Evolutionary conservation across 1,284 basidiomycete species (phyloP), one percentile per base, ranked within the genome.

Genomic region (Melampsora larici-populina): DNA sequence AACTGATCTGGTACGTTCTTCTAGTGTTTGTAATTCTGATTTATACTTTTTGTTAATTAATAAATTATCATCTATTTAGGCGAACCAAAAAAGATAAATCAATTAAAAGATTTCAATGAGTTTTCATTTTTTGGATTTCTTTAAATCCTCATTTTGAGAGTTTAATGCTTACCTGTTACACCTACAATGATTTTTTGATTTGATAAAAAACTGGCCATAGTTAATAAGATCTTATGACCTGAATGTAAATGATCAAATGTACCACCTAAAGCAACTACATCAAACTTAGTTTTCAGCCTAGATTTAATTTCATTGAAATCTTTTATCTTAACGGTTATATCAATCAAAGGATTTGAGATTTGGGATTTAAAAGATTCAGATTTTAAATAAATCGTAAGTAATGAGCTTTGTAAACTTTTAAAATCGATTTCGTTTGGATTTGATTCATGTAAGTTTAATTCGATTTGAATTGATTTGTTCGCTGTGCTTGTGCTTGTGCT

Each of bases 241-340:
- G 94, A 90, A 83, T 99, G 96, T 21, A 99, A 88, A 83, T 99
- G 97, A 84, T 99, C 96, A 83, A 99, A 99, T 0, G 96, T 99
- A 13, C 90, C 90, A 33, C 90, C 90, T 11, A 90, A 80, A 82
- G 86, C 86, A 2, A 83, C 81, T 18, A 85, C 84, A 0, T 46
- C 62, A 60, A 78, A 80, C 6, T 8, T 49, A 1, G 6, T 43
- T 43, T 9, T 9, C 70, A 36, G 15, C 31, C 65, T 15, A 17
- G 17, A 33, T 63, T 58, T 29, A 58, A 58, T 58, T 24, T 29
- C 55, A 29, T 29, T 24, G 6, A n/a, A 58, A 24, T 7, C 55
- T 8, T 58, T 18, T 6, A 58, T 58, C 26, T 24, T 24, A 5
- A 58, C 55, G 5, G 21, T n/a, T 24, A 58, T 15, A 7, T 58